Evolutionary conservation across 495 filamentous ascomycete species (phyloP).

Genomic region (Tuber melanosporum): DNA sequence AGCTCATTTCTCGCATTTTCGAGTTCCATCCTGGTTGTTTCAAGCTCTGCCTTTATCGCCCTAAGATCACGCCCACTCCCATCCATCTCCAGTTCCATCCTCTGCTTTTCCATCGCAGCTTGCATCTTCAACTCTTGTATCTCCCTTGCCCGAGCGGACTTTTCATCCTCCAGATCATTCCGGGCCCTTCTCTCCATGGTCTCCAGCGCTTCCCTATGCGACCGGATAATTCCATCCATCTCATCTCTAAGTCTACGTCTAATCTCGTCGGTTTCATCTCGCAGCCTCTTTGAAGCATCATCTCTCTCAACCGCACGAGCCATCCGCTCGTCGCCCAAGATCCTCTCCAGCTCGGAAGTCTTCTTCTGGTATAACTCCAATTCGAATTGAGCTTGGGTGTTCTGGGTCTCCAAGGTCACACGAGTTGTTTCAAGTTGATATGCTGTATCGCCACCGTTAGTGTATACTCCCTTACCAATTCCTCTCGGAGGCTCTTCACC

Average conservation of each 20-base stretch:
- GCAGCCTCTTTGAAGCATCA: conserved; percentile 31
- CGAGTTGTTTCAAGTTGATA: conserved; percentile 39
- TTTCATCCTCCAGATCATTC: conserved; percentile 61
- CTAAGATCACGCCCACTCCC: conserved; percentile 57
- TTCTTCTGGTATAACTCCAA: conserved; percentile 34
- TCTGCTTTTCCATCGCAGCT: conserved; percentile 58
- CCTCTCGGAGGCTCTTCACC: conserved; percentile 14
- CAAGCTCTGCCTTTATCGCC: conserved; percentile 49
- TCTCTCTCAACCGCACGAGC: conserved; percentile 37
- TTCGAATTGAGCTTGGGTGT: conserved; percentile 34
- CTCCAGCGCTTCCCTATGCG: conserved; percentile 50
- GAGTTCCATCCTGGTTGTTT: conserved; percentile 43
- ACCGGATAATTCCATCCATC: conserved; percentile 41
- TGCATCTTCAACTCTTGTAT: conserved; percentile 58
- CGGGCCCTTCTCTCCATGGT: conserved; percentile 49
- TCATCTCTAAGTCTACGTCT: conserved; percentile 37
- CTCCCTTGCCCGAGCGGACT: conserved; percentile 54
- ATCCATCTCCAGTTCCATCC: conserved; percentile 56
- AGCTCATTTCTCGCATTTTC: conserved; percentile 55
- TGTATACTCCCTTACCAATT: conserved; percentile 12
- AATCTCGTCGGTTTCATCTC: conserved; percentile 40
- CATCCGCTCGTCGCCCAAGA: conserved; percentile 36
- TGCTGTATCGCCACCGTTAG: conserved; percentile 21
- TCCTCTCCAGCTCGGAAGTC: conserved; percentile 29
- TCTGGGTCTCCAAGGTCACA: conserved; percentile 37